These are phyloP conservation scores for Dryadomyces sulphureus DNA, from an alignment of 2,329 filamentous ascomycete genomes.

Conservation along the genomic window DNA sequence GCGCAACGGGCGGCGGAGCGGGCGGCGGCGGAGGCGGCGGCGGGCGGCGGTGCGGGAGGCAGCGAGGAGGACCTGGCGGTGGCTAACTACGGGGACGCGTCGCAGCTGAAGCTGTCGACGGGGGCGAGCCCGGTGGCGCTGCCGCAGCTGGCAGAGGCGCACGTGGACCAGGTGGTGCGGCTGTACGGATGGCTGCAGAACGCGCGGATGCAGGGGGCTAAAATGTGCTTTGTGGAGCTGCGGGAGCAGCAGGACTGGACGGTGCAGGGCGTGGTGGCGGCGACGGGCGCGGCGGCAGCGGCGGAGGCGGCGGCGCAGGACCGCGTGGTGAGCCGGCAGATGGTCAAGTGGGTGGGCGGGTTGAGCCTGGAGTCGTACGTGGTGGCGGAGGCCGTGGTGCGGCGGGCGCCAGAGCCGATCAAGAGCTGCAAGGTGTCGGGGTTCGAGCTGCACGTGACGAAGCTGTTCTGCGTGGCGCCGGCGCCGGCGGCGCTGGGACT, in stretches of 20 bases:
- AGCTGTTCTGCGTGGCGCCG: conserved; percentile 62
- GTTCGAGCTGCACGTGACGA: conserved; percentile 77
- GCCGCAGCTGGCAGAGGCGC: no score
- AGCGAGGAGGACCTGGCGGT: conserved; percentile 51
- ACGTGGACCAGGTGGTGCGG: conserved; percentile 56
- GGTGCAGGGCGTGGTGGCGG: conserved; percentile 67
- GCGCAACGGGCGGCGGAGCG: conserved; percentile 58
- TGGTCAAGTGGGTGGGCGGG: conserved; percentile 81
- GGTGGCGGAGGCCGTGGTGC: conserved; percentile 62
- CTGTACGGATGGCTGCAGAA: conserved; percentile 78
- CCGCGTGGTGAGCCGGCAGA: conserved; percentile 60
- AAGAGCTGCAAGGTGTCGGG: conserved; percentile 71
- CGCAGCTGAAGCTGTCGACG: conserved; percentile 41
- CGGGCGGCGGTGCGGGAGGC: conserved; percentile 48
- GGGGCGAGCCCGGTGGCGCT: conserved; percentile 49
- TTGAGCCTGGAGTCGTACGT: conserved; percentile 73
- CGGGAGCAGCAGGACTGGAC: conserved; percentile 60
- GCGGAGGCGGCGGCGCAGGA: no score
- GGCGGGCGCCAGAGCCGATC: conserved; percentile 73
- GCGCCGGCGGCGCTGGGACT: conserved; percentile 43
- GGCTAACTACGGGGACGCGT: conserved; percentile 57
- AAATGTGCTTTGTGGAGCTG: conserved; percentile 82
- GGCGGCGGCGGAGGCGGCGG: conserved; percentile 65
- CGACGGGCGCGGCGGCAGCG: conserved; percentile 44
- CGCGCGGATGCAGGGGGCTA: conserved; percentile 73